Base-by-base conservation (phyloP, 495 filamentous ascomycete genomes). In the Chaetomium cochliodes region DNA sequence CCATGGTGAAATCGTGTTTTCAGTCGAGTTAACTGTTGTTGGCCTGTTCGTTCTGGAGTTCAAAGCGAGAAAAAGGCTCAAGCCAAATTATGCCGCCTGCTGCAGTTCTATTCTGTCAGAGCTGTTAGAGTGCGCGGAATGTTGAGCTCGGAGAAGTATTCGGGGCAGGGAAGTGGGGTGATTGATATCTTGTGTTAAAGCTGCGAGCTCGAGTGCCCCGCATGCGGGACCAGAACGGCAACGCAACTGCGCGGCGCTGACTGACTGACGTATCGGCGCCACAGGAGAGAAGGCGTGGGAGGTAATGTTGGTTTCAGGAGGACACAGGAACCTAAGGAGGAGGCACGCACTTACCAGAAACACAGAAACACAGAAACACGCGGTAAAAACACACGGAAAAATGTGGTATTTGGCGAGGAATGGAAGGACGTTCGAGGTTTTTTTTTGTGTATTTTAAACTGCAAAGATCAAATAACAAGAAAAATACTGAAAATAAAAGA, bases 1-100 rank as follows among this genome's bases (percentile, higher is more conserved):
- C 78, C 81, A 84, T 83, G 47, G 64, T 70, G 63, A 20, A 41
- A 3, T 46, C 23, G 8, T 41, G 26, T 23, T 55, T 25, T 26
- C 30, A 39, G 33, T 5, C 12, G 42, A n/a, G 61, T 42, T 37
- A 8, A 12, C 33, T 37, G 33, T 7, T 22, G 25, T 26, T 47
- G 33, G 2, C 47, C 13, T 63, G 47, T 51, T 28, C 26, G 51
- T 7, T 46, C 5, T 47, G 1, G 12, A 13, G 28, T 65, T 23
- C 22, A 30, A 1, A 23, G 25, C 26, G 7, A 54, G 37, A 20
- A 41, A 37, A n/a, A 22, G 9, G 30, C 18, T 28, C 4, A 23
- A 51, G 53, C 6, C 46, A 13, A 49, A 37, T 12, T 51, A 30
- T 22, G 42, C 53, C 54, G 41, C 50, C 39, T 46, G 58, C 57